Evolutionary conservation across 1,284 basidiomycete species (phyloP).

Genomic region (Austroboletus olivaceoglutinosus): DNA sequence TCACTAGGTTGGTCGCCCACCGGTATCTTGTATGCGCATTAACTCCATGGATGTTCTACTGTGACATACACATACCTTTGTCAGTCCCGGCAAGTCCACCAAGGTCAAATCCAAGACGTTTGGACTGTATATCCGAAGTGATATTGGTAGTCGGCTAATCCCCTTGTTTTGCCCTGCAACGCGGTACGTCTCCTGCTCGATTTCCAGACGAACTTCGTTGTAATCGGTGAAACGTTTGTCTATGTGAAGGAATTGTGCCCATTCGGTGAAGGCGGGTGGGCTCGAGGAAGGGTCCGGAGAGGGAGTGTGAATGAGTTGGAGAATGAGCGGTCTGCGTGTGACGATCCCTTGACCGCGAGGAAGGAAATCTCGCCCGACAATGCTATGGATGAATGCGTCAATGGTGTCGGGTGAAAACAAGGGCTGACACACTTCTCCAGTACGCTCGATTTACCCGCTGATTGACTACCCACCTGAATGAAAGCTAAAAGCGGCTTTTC

Average conservation of each 20-base stretch:
- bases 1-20: constrained; percentile 91
- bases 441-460: constrained; percentile 83
- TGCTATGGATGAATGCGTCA: constrained; percentile 47
- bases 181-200: constrained; percentile 96
- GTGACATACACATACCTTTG: constrained; percentile 65
- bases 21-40: constrained; percentile 60
- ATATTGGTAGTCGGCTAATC: constrained; percentile 93
- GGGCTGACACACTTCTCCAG: constrained; percentile 68
- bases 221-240: constrained; percentile 97
- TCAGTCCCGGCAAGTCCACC: constrained; percentile 94
- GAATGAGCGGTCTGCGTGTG: constrained; percentile 90
- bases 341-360: constrained; percentile 94
- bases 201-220: constrained; percentile 90
- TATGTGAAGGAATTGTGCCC: constrained; percentile 95
- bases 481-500: background rate
- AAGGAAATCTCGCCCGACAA: constrained; percentile 94
- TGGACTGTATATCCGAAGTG: constrained; percentile 92
- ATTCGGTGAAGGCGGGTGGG: constrained; percentile 65
- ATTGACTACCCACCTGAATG: constrained; percentile 78
- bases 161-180: constrained; percentile 99
- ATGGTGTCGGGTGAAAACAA: constrained; percentile 4
- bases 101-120: constrained; percentile 94
- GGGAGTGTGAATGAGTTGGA: constrained; percentile 93
- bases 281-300: constrained; percentile 46
- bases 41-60: background rate